phyloP scores from a whole-genome alignment of 495 filamentous ascomycete species.

The Aspergillus sparsus region DNA sequence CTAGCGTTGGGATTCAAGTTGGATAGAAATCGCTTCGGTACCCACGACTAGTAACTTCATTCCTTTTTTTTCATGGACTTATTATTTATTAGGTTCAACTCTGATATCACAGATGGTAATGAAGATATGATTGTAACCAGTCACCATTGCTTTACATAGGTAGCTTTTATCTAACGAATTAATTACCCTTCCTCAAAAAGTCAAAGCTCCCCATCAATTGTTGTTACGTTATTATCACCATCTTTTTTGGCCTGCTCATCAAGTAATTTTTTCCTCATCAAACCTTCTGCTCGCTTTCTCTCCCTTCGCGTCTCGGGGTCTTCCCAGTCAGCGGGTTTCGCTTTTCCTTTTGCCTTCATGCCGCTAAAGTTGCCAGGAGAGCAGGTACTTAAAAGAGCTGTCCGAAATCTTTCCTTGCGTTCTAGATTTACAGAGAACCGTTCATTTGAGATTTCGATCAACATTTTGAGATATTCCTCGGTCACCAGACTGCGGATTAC shows the following conservation, averaged over 20 bases:
- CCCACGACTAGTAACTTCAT: not conserved
- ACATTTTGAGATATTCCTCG: constrained; percentile 59
- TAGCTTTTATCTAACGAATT: not conserved
- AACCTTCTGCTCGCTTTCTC: constrained; percentile 63
- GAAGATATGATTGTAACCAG: no score
- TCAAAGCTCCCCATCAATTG: constrained; percentile 13
- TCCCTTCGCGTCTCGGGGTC: constrained; percentile 56
- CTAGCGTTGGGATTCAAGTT: not conserved
- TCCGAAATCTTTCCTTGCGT: constrained; percentile 64
- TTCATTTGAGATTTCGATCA: constrained; percentile 71
- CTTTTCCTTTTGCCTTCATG: constrained; percentile 27
- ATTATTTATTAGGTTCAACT: no score
- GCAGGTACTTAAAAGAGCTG: constrained; percentile 26
- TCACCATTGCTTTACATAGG: no score
- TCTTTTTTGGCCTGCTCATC: constrained; percentile 23
- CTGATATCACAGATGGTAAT: no score
- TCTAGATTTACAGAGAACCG: constrained; percentile 73
- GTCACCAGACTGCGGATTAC: constrained; percentile 48
- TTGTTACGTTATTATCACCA: constrained; percentile 12
- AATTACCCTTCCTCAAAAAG: not conserved
- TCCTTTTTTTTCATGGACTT: not conserved
- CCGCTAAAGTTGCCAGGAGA: constrained; percentile 16
- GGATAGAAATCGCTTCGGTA: not conserved
- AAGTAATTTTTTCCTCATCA: constrained; percentile 45
- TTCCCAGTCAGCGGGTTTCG: constrained; percentile 51